Percentiles rank a stretch among this genome's conserved stretches.
Evolutionary conservation across 495 filamentous ascomycete species (phyloP).

Genomic region (Daldinia loculata): DNA sequence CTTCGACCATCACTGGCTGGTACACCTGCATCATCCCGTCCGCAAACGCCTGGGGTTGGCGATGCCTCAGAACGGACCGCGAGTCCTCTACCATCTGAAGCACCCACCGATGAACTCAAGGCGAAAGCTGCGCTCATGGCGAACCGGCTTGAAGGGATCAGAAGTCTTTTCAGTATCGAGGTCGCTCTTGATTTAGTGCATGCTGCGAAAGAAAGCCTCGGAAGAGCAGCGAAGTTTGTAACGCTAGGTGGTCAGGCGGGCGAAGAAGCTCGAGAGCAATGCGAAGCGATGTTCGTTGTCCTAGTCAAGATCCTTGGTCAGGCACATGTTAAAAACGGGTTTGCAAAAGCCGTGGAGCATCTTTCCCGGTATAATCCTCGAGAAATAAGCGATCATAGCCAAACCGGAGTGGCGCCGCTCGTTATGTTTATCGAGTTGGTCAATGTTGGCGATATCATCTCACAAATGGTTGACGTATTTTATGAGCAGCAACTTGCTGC

Average conservation of each 20-base stretch:
- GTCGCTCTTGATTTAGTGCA: constrained; percentile 90
- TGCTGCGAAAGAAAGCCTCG: constrained; percentile 86
- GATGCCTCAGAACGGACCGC: constrained; percentile 43
- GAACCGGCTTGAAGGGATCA: constrained; percentile 89
- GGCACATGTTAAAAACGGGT: constrained; percentile 89
- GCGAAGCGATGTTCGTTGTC: constrained; percentile 85
- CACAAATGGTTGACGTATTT: constrained; percentile 99
- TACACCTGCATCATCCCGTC: constrained; percentile 55
- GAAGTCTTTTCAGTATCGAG: constrained; percentile 94
- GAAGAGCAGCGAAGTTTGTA: constrained; percentile 84
- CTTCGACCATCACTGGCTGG: constrained; percentile 32
- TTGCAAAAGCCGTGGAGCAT: constrained; percentile 91
- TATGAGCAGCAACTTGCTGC: constrained; percentile 93
- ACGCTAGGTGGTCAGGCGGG: constrained; percentile 79
- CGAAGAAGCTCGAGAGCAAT: constrained; percentile 87
- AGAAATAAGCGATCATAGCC: constrained; percentile 76
- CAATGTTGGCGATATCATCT: constrained; percentile 97
- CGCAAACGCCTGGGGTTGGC: constrained; percentile 54
- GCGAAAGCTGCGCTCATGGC: constrained; percentile 98
- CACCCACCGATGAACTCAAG: constrained; percentile 88
- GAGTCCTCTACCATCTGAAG: constrained; percentile 66
- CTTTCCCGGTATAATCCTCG: constrained; percentile 91
- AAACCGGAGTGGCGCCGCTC: constrained; percentile 81
- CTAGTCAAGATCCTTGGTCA: constrained; percentile 84
- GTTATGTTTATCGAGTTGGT: constrained; percentile 97